These are phyloP conservation scores for Cytospora schulzeri DNA, from an alignment of 2,329 filamentous ascomycete species.

Conservation along the genomic window DNA sequence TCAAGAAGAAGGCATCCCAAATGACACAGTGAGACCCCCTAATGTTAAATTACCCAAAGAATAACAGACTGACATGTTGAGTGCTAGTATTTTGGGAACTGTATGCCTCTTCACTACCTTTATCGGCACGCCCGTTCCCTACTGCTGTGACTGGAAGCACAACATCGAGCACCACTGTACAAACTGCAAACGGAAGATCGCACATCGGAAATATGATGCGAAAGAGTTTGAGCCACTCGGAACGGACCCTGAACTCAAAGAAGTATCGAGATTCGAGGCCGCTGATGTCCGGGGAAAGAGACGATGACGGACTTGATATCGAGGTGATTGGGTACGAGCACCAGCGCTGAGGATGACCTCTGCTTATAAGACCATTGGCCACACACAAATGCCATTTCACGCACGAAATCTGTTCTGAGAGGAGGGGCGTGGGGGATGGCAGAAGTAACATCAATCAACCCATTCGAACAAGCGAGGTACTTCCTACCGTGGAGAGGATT, in stretches of 20 bases:
- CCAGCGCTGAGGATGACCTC: no score
- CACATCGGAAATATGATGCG: constrained; percentile 2
- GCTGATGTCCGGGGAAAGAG: constrained; percentile 1
- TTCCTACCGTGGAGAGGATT: no score
- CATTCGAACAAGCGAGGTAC: no score
- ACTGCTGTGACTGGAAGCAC: constrained; percentile 8
- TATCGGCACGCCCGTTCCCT: constrained; percentile 3
- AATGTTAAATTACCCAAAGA: no score
- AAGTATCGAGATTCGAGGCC: not conserved
- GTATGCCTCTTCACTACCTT: constrained; percentile 3
- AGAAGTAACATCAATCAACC: no score
- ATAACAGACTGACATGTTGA: not conserved
- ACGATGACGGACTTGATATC: not conserved
- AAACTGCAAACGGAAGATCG: constrained; percentile 16
- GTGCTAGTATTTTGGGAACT: not conserved
- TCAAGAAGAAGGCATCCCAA: constrained; percentile 9
- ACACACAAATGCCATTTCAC: no score
- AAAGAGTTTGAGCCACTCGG: constrained; percentile 5
- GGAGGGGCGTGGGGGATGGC: no score
- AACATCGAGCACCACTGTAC: constrained; percentile 14
- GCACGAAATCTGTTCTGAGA: no score
- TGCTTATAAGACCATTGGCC: not conserved
- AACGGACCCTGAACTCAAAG: constrained; percentile 6
- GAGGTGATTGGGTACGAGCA: not conserved
- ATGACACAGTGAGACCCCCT: constrained; percentile 7